A percentile compares a stretch with the other conserved stretches of the same genome.
phyloP scores from a whole-genome alignment of 176 grass and related monocot species.

The Aegilops bicornis region DNA sequence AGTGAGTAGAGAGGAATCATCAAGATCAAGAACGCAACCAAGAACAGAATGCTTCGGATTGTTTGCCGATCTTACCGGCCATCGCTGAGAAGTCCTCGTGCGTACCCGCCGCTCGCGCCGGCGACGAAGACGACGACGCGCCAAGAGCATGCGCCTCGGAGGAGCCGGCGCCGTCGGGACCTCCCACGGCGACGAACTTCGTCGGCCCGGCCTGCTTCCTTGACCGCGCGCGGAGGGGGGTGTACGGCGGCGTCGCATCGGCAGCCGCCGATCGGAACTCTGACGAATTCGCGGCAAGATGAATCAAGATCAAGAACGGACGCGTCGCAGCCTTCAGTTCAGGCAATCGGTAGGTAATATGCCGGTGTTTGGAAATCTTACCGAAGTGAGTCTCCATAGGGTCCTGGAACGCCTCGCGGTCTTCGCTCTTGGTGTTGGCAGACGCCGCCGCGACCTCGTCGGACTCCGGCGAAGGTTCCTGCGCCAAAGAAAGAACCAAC shows the following conservation, averaged over 20 bases:
- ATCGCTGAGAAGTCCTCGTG: background rate
- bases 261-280: background rate
- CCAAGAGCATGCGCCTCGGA: background rate
- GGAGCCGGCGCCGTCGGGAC: background rate
- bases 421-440: background rate
- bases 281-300: background rate
- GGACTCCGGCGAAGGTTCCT: background rate
- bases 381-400: background rate
- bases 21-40: conserved; percentile 28
- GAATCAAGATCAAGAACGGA: conserved; percentile 13
- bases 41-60: background rate
- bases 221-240: background rate
- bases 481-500: background rate
- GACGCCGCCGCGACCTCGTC: background rate
- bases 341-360: background rate
- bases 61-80: background rate
- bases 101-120: background rate
- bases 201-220: background rate
- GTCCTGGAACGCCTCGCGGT: background rate
- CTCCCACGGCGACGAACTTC: background rate
- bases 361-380: background rate
- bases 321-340: background rate
- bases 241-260: background rate
- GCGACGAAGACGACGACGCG: background rate
- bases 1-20: background rate